Percentiles rank a stretch among this genome's conserved stretches.
Evolutionary conservation across 164 flowering plant species (phyloP).

Genomic region (Umbilicus rupestris): DNA sequence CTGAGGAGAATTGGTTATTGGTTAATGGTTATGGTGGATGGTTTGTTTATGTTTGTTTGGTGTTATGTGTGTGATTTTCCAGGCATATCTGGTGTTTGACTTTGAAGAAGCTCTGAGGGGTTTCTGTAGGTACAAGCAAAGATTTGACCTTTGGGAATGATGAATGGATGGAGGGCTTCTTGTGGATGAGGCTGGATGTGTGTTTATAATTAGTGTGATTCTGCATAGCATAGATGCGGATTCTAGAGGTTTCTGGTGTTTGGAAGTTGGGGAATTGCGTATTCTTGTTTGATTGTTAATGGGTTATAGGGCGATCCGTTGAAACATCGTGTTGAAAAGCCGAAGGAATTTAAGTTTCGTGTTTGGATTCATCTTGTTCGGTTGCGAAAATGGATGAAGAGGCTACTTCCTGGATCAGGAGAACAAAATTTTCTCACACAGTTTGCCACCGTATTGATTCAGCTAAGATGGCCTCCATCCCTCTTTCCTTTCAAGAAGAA

Average conservation of each 20-base stretch:
- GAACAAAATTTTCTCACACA: not conserved
- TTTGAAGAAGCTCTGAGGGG: not conserved
- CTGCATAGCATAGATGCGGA: not conserved
- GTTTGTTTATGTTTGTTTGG: not conserved
- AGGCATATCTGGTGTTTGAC: not conserved
- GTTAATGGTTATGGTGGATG: not conserved
- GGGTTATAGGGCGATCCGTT: not conserved
- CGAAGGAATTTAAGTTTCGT: not conserved
- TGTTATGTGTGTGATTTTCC: not conserved
- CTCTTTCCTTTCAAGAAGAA: not conserved
- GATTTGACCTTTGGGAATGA: not conserved
- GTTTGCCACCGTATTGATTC: not conserved
- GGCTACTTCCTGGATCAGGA: slow-evolving; percentile 4
- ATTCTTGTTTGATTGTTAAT: not conserved
- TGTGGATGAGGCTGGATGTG: not conserved
- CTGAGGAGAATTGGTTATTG: not conserved
- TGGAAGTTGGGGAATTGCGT: not conserved
- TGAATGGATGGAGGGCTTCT: not conserved
- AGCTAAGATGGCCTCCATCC: not conserved
- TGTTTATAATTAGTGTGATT: not conserved
- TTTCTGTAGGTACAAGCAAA: not conserved
- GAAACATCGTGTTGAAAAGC: not conserved
- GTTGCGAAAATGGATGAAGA: slow-evolving; percentile 1
- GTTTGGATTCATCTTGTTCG: not conserved
- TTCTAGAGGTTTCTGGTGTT: not conserved